Conservation (phyloP, 2,329 filamentous ascomycete species). For the Ambrosiella xylebori region DNA sequence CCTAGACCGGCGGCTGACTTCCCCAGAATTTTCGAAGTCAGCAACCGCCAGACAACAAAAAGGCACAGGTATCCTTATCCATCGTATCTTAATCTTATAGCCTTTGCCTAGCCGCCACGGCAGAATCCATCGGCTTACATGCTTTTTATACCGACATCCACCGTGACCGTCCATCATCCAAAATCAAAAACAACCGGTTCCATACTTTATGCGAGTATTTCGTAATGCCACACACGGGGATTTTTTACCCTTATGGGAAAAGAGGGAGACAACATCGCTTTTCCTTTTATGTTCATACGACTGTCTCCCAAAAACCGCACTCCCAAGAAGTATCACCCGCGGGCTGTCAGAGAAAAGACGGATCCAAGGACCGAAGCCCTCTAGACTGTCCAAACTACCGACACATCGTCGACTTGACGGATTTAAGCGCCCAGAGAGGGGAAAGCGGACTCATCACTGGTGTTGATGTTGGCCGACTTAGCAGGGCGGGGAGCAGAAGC, state of each 20-base stretch:
- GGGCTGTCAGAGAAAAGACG: too few relatives aligned
- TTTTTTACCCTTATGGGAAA: neutral
- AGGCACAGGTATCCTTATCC: slow-evolving; percentile 1
- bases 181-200: neutral
- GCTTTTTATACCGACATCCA: neutral
- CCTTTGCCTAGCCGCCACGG: neutral
- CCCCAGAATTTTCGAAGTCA: neutral
- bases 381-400: too few relatives aligned
- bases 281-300: neutral
- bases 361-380: too few relatives aligned
- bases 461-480: slow-evolving; percentile 28
- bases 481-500: slow-evolving; percentile 19
- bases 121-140: neutral
- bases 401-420: neutral
- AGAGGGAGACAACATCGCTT: neutral
- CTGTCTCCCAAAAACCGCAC: neutral
- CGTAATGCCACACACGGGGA: neutral
- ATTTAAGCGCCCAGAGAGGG: slow-evolving; percentile 40
- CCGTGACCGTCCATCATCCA: neutral
- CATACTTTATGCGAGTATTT: too few relatives aligned
- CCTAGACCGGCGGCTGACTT: neutral
- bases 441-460: slow-evolving; percentile 40
- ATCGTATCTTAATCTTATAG: neutral
- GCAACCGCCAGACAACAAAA: neutral
- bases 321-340: too few relatives aligned